A percentile compares a stretch with the other conserved stretches of the same genome.
phyloP scores from a whole-genome alignment of 164 flowering plant genomes.

The Vitis amurensis region DNA sequence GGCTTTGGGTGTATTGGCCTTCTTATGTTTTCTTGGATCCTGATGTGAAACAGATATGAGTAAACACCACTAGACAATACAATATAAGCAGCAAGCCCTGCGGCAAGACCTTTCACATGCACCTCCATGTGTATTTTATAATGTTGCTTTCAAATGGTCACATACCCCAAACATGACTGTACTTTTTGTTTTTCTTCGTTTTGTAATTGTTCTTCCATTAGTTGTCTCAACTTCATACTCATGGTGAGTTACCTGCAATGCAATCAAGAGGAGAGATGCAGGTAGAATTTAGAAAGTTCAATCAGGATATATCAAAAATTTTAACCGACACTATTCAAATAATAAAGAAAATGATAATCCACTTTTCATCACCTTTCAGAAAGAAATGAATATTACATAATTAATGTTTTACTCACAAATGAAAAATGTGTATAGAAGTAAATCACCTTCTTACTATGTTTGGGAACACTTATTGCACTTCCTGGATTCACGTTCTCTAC shows the following conservation, averaged over 20 bases:
- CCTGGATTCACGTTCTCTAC: constrained; percentile 57
- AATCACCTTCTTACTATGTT: constrained; percentile 81
- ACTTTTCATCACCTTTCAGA: neutral
- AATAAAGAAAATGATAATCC: neutral
- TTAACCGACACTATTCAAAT: too few species aligned
- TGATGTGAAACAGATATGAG: constrained; percentile 19
- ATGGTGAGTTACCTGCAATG: constrained; percentile 75
- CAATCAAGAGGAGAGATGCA: neutral
- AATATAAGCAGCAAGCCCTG: neutral
- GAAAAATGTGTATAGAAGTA: constrained; percentile 3
- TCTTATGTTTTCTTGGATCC: constrained; percentile 69
- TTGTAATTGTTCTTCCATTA: constrained; percentile 79
- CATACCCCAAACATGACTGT: constrained; percentile 92
- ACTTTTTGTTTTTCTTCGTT: constrained; percentile 79
- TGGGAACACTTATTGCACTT: constrained; percentile 48
- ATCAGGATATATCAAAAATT: neutral
- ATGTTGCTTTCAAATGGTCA: neutral
- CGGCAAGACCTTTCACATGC: too few species aligned
- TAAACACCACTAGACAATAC: constrained; percentile 3
- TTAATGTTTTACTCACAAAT: neutral
- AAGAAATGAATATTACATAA: neutral
- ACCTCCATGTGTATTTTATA: too few species aligned
- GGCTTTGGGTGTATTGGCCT: constrained; percentile 40
- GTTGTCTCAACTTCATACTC: constrained; percentile 93
- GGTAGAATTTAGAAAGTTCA: neutral